These are phyloP conservation scores for Aspergillus ochraceoroseus DNA, from an alignment of 2,329 filamentous ascomycete species.

Conservation along the genomic window DNA sequence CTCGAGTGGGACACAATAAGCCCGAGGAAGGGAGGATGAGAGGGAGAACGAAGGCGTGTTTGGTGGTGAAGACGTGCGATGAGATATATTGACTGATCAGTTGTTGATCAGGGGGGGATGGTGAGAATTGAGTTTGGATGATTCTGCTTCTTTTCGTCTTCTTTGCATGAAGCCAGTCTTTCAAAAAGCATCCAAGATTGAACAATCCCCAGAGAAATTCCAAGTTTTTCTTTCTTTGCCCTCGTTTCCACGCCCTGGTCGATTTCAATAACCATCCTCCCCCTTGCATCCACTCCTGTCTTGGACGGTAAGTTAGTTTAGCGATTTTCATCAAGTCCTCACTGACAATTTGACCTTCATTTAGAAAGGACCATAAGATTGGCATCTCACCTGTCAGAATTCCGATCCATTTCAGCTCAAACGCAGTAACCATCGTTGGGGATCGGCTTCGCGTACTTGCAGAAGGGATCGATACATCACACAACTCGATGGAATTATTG, in stretches of 20 bases:
- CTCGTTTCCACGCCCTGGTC: no score
- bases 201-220: no score
- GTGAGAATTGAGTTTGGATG: background rate
- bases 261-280: no score
- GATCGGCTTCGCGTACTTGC: constrained; percentile 9
- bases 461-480: constrained; percentile 10
- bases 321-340: no score
- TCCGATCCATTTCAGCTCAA: constrained; percentile 1
- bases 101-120: constrained; percentile 6
- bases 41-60: no score
- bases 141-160: background rate
- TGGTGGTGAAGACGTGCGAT: no score
- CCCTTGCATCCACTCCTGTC: no score
- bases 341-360: no score
- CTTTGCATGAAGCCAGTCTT: constrained; percentile 1
- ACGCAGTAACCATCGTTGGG: constrained; percentile 5
- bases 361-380: constrained; percentile 4
- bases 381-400: constrained; percentile 18
- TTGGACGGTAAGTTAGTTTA: no score
- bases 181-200: background rate
- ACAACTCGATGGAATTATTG: constrained; percentile 4
- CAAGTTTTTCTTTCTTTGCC: background rate
- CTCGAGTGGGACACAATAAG: constrained; percentile 6
- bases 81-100: constrained; percentile 4
- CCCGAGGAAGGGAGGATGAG: constrained; percentile 5